Evolutionary conservation across 805 yeast genomes (phyloP).

Genomic region (Diddensiella santjacobensis): DNA sequence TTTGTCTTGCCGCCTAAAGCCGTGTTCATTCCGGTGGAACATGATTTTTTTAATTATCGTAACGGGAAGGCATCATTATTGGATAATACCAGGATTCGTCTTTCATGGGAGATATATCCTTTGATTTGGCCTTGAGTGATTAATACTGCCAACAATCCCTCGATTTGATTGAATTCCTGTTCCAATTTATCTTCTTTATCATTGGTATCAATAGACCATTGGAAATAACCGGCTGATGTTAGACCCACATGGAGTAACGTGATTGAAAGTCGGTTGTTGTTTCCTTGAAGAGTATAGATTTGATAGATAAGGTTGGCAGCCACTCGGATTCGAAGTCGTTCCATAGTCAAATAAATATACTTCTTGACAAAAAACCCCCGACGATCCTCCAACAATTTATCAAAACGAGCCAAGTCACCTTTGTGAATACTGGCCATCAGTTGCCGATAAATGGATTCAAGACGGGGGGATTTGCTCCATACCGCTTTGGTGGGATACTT

Average conservation of each 20-base stretch:
- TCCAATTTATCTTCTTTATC: slow-evolving; percentile 3
- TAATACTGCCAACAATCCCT: slow-evolving; percentile 63
- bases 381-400: slow-evolving; percentile 41
- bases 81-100: slow-evolving; percentile 69
- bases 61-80: slow-evolving; percentile 77
- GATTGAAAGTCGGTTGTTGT: slow-evolving; percentile 36
- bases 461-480: slow-evolving; percentile 42
- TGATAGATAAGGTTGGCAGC: slow-evolving; percentile 49
- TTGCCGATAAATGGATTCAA: slow-evolving; percentile 43
- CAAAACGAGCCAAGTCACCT: slow-evolving; percentile 58
- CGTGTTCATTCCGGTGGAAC: no score
- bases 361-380: slow-evolving; percentile 52
- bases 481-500: slow-evolving; percentile 43
- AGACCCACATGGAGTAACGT: slow-evolving; percentile 44
- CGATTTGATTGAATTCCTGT: slow-evolving; percentile 50
- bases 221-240: slow-evolving; percentile 30
- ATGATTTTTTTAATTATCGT: no score
- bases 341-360: slow-evolving; percentile 57
- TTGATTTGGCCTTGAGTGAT: slow-evolving; percentile 59
- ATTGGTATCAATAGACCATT: not conserved
- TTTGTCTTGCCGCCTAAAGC: no score
- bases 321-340: slow-evolving; percentile 49
- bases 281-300: slow-evolving; percentile 29
- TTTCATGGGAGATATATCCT: slow-evolving; percentile 79
- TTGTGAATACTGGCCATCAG: slow-evolving; percentile 45